Evolutionary conservation across 2,329 filamentous ascomycete species (phyloP), one percentile per base, ranked within the genome.

Genomic region (Calonectria fujianensis): DNA sequence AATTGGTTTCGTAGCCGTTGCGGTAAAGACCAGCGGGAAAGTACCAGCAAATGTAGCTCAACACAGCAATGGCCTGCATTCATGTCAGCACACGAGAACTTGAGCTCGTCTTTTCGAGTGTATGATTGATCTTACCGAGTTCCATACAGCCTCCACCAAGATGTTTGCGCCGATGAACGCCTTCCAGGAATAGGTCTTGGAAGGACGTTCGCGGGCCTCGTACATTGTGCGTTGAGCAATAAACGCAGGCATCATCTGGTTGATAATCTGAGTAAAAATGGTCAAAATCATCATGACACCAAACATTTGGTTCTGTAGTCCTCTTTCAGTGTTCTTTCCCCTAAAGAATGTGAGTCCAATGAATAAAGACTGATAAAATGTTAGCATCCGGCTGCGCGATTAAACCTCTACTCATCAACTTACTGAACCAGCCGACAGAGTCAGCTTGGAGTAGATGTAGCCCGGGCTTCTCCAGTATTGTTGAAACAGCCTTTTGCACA

Each of bases 181-280:
- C 73, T 90, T 88, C 92, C 92, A 94, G 24, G 89, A 90, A 83
- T 94, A 94, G 0, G 91, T 88, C 81, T 93, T 93, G 27, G 90
- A 91, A 0, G 92, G 92, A 3, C 91, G 88, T 82, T 93, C 92
- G 54, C 91, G 91, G 24, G 91, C 89, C 84, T 94, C 93, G 82
- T 94, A 94, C 4, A 94, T 86, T 18, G 91, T 88, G 59, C 93
- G 90, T 79, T 94, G 92, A 1, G 90, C 89, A 67, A 94, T 90
- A 78, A 94, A 94, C 74, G 92, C 90, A 3, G 93, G 93, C 90
- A 94, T 93, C 77, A 93, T 91, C 76, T 93, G 91, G 75, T 92
- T 89, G 4, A 91, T 88, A 64, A 94, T 83, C 69, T 90, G 88
- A 48, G 90, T 90, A 83, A 95, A 94, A 82, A 94, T 92, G 20